Evolutionary conservation across 2,329 filamentous ascomycete species (phyloP).

Genomic region (Claviceps digitariae): DNA sequence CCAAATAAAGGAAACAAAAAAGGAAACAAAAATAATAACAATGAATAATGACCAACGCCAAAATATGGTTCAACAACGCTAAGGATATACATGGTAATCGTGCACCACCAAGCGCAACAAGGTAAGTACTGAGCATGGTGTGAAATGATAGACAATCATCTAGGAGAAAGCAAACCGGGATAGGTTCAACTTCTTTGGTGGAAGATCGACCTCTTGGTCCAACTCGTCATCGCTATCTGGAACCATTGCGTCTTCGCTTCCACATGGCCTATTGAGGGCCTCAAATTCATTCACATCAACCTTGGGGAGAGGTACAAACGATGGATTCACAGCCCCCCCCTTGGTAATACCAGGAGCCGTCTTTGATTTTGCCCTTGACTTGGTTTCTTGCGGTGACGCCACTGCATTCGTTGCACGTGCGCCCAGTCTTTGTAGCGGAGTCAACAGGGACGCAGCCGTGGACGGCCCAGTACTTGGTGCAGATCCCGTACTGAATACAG

Average conservation of each 20-base stretch:
- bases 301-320: constrained; percentile 40
- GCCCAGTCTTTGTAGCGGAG: constrained; percentile 41
- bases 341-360: constrained; percentile 15
- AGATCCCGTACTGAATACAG: constrained; percentile 22
- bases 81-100: background rate
- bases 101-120: background rate
- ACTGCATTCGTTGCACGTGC: constrained; percentile 24
- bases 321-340: constrained; percentile 34
- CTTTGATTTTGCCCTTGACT: constrained; percentile 14
- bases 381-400: constrained; percentile 17
- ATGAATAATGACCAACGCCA: constrained; percentile 5
- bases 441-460: constrained; percentile 29
- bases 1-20: background rate
- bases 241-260: constrained; percentile 45
- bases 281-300: constrained; percentile 40
- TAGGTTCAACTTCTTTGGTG: constrained; percentile 28
- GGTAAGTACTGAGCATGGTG: background rate
- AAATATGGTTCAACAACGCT: background rate
- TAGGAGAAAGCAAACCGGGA: constrained; percentile 32
- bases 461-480: constrained; percentile 30
- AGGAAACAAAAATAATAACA: background rate
- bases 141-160: background rate
- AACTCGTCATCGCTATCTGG: constrained; percentile 38
- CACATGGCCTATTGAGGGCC: constrained; percentile 31
- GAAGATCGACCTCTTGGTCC: constrained; percentile 22